These are phyloP conservation scores for Lagenaria siceraria DNA, from an alignment of 306 rosid species.

Conservation along the genomic window DNA sequence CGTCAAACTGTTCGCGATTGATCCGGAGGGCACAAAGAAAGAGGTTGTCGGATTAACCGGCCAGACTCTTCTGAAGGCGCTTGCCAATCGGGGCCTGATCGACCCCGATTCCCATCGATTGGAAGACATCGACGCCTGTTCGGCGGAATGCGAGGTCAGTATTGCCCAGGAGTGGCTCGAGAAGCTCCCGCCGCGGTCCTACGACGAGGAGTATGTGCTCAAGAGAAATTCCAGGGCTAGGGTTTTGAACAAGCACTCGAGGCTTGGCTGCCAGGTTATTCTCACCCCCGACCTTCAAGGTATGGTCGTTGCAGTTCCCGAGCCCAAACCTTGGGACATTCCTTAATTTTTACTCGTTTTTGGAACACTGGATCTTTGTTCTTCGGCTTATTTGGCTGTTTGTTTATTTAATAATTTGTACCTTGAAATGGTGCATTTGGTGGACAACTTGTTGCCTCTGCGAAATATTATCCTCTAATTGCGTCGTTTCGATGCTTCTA, in stretches of 20 bases:
- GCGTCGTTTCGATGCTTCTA: slow-evolving; percentile 4
- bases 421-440: slow-evolving; percentile 3
- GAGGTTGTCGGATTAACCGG: slow-evolving; percentile 65
- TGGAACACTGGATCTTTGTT: not conserved
- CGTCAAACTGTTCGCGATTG: slow-evolving; percentile 67
- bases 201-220: slow-evolving; percentile 79
- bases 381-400: not conserved
- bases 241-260: slow-evolving; percentile 65
- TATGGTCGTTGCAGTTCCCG: slow-evolving; percentile 86
- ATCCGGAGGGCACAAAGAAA: slow-evolving; percentile 53
- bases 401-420: not conserved
- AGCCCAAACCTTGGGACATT: slow-evolving; percentile 87
- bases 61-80: slow-evolving; percentile 72
- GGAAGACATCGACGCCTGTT: slow-evolving; percentile 89
- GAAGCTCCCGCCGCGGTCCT: slow-evolving; percentile 64
- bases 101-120: slow-evolving; percentile 89
- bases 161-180: slow-evolving; percentile 94
- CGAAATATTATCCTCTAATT: not conserved
- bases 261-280: slow-evolving; percentile 83
- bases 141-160: slow-evolving; percentile 83
- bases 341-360: slow-evolving; percentile 23
- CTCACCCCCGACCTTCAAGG: slow-evolving; percentile 75
- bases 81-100: slow-evolving; percentile 53
- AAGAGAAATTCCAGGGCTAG: slow-evolving; percentile 50
- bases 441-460: not conserved